These are phyloP conservation scores for Eleusine indica DNA, from an alignment of 176 grass and related monocot species.

Conservation along the genomic window DNA sequence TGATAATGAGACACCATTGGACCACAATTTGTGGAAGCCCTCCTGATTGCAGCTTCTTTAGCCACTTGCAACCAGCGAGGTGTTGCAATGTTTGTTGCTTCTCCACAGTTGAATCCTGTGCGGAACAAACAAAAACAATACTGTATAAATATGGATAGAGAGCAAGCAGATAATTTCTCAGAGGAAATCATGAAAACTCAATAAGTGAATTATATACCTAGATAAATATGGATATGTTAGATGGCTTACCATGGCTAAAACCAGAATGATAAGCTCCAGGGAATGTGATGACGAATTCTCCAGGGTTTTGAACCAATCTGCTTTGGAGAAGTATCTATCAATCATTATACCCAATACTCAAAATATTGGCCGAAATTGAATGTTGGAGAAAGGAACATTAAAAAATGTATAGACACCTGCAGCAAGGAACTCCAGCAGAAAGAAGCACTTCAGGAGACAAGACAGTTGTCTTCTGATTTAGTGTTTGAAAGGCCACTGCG, in stretches of 20 bases:
- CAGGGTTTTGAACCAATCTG: slow-evolving; percentile 99
- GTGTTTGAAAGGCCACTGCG: slow-evolving; percentile 91
- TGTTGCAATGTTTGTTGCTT: slow-evolving; percentile 98
- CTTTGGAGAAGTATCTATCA: slow-evolving; percentile 60
- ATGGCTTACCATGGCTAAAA: slow-evolving; percentile 88
- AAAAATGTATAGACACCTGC: slow-evolving; percentile 69
- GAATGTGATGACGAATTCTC: slow-evolving; percentile 98
- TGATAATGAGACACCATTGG: slow-evolving; percentile 99
- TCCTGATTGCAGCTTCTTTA: slow-evolving; percentile 98
- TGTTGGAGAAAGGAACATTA: slow-evolving; percentile 37
- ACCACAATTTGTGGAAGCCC: slow-evolving; percentile 97
- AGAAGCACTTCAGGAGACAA: slow-evolving; percentile 97
- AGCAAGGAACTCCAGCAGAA: slow-evolving; percentile 89
- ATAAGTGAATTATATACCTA: background rate
- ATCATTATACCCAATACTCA: slow-evolving; percentile 61
- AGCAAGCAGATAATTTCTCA: slow-evolving; percentile 40
- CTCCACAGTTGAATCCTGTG: slow-evolving; percentile 95
- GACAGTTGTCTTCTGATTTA: slow-evolving; percentile 96
- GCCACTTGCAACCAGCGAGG: slow-evolving; percentile 93
- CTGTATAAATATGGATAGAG: slow-evolving; percentile 1
- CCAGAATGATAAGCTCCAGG: slow-evolving; percentile 99
- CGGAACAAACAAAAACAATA: background rate
- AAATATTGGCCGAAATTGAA: slow-evolving; percentile 44
- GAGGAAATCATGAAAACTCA: slow-evolving; percentile 8
- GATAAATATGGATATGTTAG: slow-evolving; percentile 42